Evolutionary conservation across 2,329 filamentous ascomycete species (phyloP).

Genomic region (Ascochyta pisi): DNA sequence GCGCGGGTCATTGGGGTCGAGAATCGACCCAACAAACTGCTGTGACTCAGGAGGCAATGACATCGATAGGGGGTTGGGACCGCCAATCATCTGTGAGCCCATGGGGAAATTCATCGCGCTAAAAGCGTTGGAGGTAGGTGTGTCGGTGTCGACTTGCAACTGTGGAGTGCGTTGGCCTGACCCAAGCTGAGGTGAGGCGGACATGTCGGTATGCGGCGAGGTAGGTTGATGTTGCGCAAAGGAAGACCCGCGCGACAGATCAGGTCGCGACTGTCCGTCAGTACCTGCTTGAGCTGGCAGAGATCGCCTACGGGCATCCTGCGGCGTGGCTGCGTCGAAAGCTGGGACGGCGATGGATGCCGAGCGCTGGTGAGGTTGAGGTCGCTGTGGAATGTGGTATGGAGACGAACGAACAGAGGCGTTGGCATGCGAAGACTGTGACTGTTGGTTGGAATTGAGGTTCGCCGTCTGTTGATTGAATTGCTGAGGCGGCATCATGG

Average conservation of each 20-base stretch:
- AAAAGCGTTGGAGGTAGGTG: conserved; percentile 29
- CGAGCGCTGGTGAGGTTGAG: conserved; percentile 51
- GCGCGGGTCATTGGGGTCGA: conserved; percentile 55
- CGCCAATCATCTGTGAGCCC: conserved; percentile 38
- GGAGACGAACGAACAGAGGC: conserved; percentile 53
- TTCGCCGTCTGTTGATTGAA: conserved; percentile 39
- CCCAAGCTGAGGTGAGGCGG: conserved; percentile 24
- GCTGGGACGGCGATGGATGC: conserved; percentile 55
- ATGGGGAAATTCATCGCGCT: conserved; percentile 35
- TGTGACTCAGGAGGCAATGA: conserved; percentile 61
- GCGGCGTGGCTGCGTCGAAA: conserved; percentile 36
- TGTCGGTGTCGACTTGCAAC: conserved; percentile 27
- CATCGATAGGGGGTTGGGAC: conserved; percentile 56
- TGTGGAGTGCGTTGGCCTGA: conserved; percentile 35
- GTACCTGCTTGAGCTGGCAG: conserved; percentile 45
- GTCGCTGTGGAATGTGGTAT: conserved; percentile 54
- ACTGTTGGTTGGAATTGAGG: conserved; percentile 22
- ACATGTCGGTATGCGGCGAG: conserved; percentile 30
- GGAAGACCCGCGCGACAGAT: conserved; percentile 31
- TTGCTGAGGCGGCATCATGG: conserved; percentile 46
- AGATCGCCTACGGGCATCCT: conserved; percentile 51
- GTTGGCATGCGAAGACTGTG: conserved; percentile 27
- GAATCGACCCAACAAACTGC: conserved; percentile 57
- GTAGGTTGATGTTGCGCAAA: conserved; percentile 25
- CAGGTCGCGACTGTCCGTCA: conserved; percentile 26